phyloP scores from a whole-genome alignment of 2,329 filamentous ascomycete genomes.

The Colletotrichum lupini region DNA sequence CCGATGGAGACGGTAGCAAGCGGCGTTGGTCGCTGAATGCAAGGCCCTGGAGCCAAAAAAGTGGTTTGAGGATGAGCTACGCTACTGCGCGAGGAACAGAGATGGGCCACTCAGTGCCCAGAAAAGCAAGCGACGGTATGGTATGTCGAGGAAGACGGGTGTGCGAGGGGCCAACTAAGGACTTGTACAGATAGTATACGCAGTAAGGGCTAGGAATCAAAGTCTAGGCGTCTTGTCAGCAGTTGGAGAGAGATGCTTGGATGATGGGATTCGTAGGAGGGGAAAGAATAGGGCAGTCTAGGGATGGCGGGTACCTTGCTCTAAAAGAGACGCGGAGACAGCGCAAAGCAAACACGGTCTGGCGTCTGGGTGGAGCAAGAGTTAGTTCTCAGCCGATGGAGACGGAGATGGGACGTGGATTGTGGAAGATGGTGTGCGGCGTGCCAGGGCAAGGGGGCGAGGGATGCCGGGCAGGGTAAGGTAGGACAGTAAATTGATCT shows the following conservation, averaged over 20 bases:
- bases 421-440: not conserved
- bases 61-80: not conserved
- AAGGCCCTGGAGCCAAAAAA: constrained; percentile 6
- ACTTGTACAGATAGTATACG: too few relatives aligned
- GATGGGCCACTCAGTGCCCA: not conserved
- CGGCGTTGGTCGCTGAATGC: constrained; percentile 19
- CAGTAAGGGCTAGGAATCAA: too few relatives aligned
- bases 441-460: not conserved
- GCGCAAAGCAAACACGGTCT: constrained; percentile 5
- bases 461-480: not conserved
- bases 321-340: constrained; percentile 18
- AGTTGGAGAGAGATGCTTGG: constrained; percentile 19
- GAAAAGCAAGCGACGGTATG: not conserved
- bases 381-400: not conserved
- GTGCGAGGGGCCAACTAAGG: not conserved
- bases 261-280: not conserved
- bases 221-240: constrained; percentile 15
- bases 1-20: constrained; percentile 8
- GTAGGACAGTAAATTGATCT: not conserved
- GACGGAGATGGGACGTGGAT: not conserved
- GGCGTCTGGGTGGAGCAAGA: not conserved
- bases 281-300: constrained; percentile 1
- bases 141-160: constrained; percentile 1
- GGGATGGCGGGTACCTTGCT: constrained; percentile 21
- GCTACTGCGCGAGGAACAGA: not conserved